Conservation (phyloP, 129 eudicot genomes). For the Flaveria linearis region DNA sequence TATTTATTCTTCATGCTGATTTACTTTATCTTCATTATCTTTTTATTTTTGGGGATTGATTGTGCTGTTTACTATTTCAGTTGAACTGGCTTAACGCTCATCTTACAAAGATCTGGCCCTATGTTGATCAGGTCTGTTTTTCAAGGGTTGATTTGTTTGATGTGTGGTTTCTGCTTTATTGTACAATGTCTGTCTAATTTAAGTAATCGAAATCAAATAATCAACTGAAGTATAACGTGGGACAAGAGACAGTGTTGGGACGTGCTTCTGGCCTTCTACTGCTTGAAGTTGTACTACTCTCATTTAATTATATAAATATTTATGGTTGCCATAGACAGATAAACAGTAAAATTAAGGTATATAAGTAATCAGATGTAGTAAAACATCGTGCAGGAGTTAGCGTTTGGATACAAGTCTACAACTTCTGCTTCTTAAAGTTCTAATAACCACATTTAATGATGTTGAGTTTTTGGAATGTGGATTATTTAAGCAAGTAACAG, state of each 20-base stretch:
- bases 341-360: not conserved
- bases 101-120: constrained; percentile 93
- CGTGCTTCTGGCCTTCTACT: not conserved
- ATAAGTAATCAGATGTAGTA: not conserved
- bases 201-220: not conserved
- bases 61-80: constrained; percentile 45
- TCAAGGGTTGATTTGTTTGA: constrained; percentile 24
- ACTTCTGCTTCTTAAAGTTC: not conserved
- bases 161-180: not conserved
- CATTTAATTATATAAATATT: not conserved
- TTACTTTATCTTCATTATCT: not conserved
- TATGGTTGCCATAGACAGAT: not conserved
- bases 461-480: not conserved
- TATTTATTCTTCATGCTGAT: constrained; percentile 1
- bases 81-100: constrained; percentile 80
- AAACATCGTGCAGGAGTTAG: not conserved
- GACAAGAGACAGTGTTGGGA: not conserved
- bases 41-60: constrained; percentile 31
- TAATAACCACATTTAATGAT: not conserved
- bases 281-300: not conserved
- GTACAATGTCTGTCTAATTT: constrained; percentile 14
- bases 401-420: not conserved
- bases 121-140: constrained; percentile 67
- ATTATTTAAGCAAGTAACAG: constrained; percentile 12
- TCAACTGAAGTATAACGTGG: not conserved